These are phyloP conservation scores for Calonectria fujianensis DNA, from an alignment of 2,329 filamentous ascomycete genomes.

Conservation along the genomic window DNA sequence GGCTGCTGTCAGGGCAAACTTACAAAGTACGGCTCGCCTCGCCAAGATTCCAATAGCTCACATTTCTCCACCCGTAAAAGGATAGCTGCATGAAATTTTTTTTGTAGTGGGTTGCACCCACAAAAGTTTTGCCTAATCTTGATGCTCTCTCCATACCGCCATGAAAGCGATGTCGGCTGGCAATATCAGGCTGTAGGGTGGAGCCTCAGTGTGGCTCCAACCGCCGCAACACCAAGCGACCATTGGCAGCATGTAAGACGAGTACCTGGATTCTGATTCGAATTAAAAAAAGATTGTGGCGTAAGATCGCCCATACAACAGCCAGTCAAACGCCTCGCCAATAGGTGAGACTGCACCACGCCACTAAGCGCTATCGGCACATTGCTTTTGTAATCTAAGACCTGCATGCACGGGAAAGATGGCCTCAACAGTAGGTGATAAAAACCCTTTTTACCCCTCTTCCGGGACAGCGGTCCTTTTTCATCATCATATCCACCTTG, in stretches of 20 bases:
- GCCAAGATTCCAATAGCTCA: neutral
- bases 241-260: neutral
- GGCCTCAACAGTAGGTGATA: neutral
- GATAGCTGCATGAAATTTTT: neutral
- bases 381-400: slow-evolving; percentile 5
- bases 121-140: neutral
- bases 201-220: neutral
- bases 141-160: no score
- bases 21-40: no score
- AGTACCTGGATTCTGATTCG: neutral
- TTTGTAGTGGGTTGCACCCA: no score
- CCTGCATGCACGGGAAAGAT: neutral
- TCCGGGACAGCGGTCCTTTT: neutral
- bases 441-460: slow-evolving; percentile 20
- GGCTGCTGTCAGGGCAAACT: slow-evolving; percentile 21
- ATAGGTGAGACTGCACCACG: neutral
- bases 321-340: neutral
- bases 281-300: slow-evolving; percentile 1
- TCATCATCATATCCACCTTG: neutral
- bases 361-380: neutral
- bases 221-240: neutral
- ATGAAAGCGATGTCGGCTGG: neutral
- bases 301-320: neutral
- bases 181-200: slow-evolving; percentile 4
- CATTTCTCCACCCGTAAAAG: neutral